These are phyloP conservation scores for Russula compacta DNA, from an alignment of 768 basidiomycete genomes.

Conservation along the genomic window DNA sequence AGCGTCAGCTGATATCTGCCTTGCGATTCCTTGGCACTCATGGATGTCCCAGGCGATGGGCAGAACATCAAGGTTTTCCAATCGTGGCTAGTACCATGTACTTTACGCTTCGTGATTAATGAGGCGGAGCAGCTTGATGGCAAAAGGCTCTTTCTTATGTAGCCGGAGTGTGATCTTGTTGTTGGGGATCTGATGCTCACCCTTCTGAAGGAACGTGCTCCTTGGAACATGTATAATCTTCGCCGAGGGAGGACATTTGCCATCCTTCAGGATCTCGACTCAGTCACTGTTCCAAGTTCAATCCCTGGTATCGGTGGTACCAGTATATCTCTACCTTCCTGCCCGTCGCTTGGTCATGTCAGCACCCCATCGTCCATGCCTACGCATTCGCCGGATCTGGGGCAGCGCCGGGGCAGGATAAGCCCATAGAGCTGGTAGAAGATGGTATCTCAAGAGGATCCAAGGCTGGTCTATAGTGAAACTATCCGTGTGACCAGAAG, in stretches of 20 bases:
- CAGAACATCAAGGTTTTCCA: constrained; percentile 44
- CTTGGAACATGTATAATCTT: constrained; percentile 59
- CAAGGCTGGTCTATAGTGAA: constrained; percentile 47
- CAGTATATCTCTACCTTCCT: constrained; percentile 54
- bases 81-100: constrained; percentile 25
- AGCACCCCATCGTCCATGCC: constrained; percentile 25
- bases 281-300: constrained; percentile 30
- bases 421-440: constrained; percentile 29
- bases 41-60: constrained; percentile 47
- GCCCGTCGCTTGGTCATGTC: constrained; percentile 35
- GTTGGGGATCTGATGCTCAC: background rate
- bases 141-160: background rate
- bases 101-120: constrained; percentile 12
- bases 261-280: constrained; percentile 44
- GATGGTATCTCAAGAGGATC: constrained; percentile 46
- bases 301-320: constrained; percentile 34
- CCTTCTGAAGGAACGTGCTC: constrained; percentile 20
- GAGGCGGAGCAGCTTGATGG: background rate
- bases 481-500: constrained; percentile 23
- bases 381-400: constrained; percentile 23
- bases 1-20: constrained; percentile 38
- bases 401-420: constrained; percentile 30
- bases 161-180: background rate
- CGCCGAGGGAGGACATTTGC: constrained; percentile 65
- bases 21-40: constrained; percentile 42